Base-by-base conservation (phyloP, 805 yeast genomes). In the Ogataea allantospora region DNA sequence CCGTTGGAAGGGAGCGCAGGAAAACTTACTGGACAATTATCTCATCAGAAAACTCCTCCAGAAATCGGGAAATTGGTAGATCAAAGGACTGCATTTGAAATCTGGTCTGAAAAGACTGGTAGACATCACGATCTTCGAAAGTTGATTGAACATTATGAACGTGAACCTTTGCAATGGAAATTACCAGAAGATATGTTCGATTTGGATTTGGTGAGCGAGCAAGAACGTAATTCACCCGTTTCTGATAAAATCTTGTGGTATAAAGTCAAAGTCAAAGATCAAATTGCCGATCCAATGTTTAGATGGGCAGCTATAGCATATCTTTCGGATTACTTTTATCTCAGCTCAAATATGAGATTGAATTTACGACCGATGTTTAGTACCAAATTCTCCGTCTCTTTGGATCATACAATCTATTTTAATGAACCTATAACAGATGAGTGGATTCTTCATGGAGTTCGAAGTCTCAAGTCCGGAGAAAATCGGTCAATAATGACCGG, bases 361-460 rank as follows among this genome's bases (percentile, higher is more conserved):
- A 70, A 78, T 38, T 55, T 74, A 35, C 57, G 70, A 27, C 70
- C 69, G 15, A 51, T 71, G 55, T 67, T 65, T 42, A 65, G 71
- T 14, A 66, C 74, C 12, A 68, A 67, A 24, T 70, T 76, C 45
- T 72, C 78, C 11, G 80, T 78, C 3, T 77, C 84, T 15, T 57
- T 83, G 45, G 88, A 82, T 47, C 88, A 83, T 53, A 61, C 78
- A 0, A 70, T 84, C 21, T 79, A 79, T 55, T 80, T 83, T 63
- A 86, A 80, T 53, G 59, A 61, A 12, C 77, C 72, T 38, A 68
- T 77, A 42, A 67, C 76, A 27, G 40, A 47, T 17, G 34, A 43
- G 4, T 80, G 81, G 79, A 58, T 75, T 52, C 64, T 68, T 11
- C 71, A 73, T 37, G 66, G 72, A 31, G 65, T 78, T 29, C 63